phyloP scores from a whole-genome alignment of 2,329 filamentous ascomycete genomes.

The Amylocarpus encephaloides region DNA sequence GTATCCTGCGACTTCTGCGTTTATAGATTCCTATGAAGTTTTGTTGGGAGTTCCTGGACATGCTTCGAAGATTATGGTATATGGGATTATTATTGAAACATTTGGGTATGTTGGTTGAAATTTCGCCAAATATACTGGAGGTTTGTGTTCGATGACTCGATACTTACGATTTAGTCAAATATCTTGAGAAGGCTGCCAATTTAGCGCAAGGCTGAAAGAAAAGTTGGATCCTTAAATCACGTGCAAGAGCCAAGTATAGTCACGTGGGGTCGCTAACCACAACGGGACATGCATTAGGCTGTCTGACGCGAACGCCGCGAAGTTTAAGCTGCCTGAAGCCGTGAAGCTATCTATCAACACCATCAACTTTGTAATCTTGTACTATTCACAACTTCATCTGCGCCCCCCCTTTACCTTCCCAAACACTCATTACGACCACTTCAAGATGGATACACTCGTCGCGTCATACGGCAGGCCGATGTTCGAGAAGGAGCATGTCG shows the following conservation, averaged over 20 bases:
- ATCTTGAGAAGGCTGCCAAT: background rate
- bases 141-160: too few species aligned
- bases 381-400: constrained; percentile 8
- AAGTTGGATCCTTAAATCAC: too few species aligned
- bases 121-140: too few species aligned
- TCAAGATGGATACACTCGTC: constrained; percentile 82
- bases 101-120: too few species aligned
- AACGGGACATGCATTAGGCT: constrained; percentile 5
- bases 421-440: constrained; percentile 13
- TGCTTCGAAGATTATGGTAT: constrained; percentile 14
- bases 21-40: constrained; percentile 20
- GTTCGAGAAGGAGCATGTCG: constrained; percentile 62
- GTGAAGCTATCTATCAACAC: constrained; percentile 14
- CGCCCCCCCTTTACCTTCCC: constrained; percentile 9
- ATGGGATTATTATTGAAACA: too few species aligned
- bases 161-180: too few species aligned
- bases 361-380: constrained; percentile 18
- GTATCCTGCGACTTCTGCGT: constrained; percentile 26
- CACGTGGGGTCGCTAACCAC: constrained; percentile 7
- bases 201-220: constrained; percentile 5
- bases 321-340: constrained; percentile 21
- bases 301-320: constrained; percentile 21
- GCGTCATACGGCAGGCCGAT: constrained; percentile 81
- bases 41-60: constrained; percentile 17
- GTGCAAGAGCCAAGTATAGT: background rate